Percentiles rank a stretch among this genome's conserved stretches.
Conservation (phyloP, 805 yeast genomes). For the Maudiozyma barnettii region DNA sequence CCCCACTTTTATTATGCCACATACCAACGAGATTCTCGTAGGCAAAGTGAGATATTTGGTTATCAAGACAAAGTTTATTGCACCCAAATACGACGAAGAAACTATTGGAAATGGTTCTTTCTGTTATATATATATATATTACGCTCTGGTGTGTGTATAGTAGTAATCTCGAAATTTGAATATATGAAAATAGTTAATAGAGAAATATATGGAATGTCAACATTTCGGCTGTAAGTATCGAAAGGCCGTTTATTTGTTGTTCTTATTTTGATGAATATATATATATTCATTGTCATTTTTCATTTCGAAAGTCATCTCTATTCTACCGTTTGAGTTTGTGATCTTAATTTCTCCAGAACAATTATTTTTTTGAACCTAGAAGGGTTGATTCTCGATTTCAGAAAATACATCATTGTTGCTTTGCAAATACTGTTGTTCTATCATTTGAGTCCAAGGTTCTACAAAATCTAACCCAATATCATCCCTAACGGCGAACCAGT, state of each 20-base stretch:
- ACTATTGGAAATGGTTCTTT: too few relatives aligned
- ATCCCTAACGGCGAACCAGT: conserved; percentile 42
- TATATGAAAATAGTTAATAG: too few relatives aligned
- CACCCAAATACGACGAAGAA: not conserved
- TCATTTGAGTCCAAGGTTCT: conserved; percentile 74
- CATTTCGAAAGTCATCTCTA: too few relatives aligned
- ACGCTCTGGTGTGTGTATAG: too few relatives aligned
- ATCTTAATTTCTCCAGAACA: not conserved
- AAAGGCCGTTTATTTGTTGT: too few relatives aligned
- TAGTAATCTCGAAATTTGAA: too few relatives aligned
- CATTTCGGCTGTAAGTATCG: too few relatives aligned
- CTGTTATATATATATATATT: too few relatives aligned
- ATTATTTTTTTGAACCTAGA: not conserved
- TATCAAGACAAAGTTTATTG: not conserved
- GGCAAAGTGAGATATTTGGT: not conserved
- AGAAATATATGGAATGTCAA: too few relatives aligned
- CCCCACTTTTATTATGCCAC: not conserved
- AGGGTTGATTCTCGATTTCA: conserved; percentile 5
- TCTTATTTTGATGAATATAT: too few relatives aligned
- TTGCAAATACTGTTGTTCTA: conserved; percentile 51
- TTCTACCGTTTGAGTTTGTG: too few relatives aligned
- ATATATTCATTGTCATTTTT: too few relatives aligned
- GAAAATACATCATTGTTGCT: conserved; percentile 6
- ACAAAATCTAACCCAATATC: conserved; percentile 50
- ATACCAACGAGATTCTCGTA: not conserved